Percentiles rank a stretch among this genome's conserved stretches.
Conservation (phyloP, 192 early-diverging fungal genomes). For the Pilaira anomala region DNA sequence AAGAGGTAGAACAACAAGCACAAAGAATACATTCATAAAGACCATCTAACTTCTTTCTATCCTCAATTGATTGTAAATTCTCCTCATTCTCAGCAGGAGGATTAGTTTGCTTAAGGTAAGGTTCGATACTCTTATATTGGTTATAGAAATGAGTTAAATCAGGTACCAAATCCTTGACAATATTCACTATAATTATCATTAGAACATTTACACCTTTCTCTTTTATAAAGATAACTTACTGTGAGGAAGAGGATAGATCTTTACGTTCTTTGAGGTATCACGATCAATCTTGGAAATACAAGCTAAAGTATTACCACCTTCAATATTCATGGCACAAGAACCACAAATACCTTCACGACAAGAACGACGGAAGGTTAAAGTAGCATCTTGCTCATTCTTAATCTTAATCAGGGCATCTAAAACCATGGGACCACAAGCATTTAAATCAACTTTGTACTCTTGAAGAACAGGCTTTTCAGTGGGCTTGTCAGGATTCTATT, state of each 20-base stretch:
- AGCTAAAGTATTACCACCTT: conserved; percentile 91
- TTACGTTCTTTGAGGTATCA: conserved; percentile 58
- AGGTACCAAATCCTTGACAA: conserved; percentile 96
- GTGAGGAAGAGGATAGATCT: conserved; percentile 97
- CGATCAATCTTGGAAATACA: conserved; percentile 88
- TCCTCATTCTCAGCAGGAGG: conserved; percentile 65
- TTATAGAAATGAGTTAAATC: conserved; percentile 97
- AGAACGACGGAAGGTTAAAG: conserved; percentile 91
- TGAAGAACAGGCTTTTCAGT: conserved; percentile 84
- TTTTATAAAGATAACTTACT: conserved; percentile 42
- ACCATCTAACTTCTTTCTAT: conserved; percentile 92
- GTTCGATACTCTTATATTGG: conserved; percentile 97
- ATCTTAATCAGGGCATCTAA: conserved; percentile 95
- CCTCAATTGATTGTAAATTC: conserved; percentile 90
- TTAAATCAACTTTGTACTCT: conserved; percentile 87
- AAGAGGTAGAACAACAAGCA: conserved; percentile 95
- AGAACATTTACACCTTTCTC: no score
- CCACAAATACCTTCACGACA: conserved; percentile 98
- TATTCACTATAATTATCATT: conserved; percentile 64
- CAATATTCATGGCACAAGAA: conserved; percentile 98
- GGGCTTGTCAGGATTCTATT: conserved; percentile 84
- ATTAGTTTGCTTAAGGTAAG: conserved; percentile 89
- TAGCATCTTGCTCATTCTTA: conserved; percentile 94
- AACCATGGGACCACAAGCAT: conserved; percentile 93
- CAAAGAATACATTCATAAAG: conserved; percentile 98